These are phyloP conservation scores for Catharanthus roseus DNA, from an alignment of 257 asterid species.

Conservation along the genomic window DNA sequence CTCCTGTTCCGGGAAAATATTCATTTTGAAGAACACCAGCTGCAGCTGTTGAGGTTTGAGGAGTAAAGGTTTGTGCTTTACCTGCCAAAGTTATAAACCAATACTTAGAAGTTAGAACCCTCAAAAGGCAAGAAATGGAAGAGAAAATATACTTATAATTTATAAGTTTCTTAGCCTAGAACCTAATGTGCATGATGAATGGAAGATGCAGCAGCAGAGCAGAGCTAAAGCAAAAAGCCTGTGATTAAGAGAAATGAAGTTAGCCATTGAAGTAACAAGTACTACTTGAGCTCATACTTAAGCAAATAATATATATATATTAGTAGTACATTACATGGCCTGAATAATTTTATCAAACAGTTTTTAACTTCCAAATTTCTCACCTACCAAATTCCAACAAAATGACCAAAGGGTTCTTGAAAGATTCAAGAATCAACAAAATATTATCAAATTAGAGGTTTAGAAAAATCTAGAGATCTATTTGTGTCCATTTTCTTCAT, in stretches of 20 bases:
- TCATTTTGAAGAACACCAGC: constrained; percentile 50
- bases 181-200: constrained; percentile 18
- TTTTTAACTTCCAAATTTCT: background rate
- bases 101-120: background rate
- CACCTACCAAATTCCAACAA: constrained; percentile 17
- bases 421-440: constrained; percentile 4
- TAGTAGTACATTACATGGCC: background rate
- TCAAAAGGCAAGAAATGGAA: background rate
- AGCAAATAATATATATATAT: constrained; percentile 1
- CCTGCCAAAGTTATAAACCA: constrained; percentile 36
- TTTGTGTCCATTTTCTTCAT: no score
- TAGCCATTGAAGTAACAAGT: constrained; percentile 31
- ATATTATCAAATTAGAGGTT: background rate
- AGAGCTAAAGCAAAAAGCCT: constrained; percentile 24
- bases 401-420: background rate
- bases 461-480: no score
- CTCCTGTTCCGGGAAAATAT: constrained; percentile 53
- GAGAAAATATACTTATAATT: background rate
- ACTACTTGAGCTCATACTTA: background rate
- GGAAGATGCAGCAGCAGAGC: constrained; percentile 30
- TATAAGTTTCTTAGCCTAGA: background rate
- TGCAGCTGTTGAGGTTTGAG: constrained; percentile 60
- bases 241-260: constrained; percentile 22
- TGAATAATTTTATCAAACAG: background rate
- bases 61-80: constrained; percentile 29